These are phyloP conservation scores for Corchorus capsularis DNA, from an alignment of 345 rosid genomes.

Conservation along the genomic window DNA sequence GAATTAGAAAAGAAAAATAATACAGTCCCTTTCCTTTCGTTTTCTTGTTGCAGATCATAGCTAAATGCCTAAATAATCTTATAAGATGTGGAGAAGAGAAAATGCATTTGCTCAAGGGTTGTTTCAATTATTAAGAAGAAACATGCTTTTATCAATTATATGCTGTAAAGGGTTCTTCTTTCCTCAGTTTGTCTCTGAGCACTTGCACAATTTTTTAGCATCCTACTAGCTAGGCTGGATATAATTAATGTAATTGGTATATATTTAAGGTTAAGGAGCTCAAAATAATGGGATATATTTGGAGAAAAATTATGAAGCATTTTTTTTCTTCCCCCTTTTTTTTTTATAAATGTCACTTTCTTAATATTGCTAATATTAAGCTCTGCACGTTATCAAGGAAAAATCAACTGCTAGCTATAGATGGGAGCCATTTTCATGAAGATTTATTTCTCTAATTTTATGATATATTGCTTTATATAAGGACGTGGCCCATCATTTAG, in stretches of 20 bases:
- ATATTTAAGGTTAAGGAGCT: neutral
- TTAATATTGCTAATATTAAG: neutral
- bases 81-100: neutral
- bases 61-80: too few relatives aligned
- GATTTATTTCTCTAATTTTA: neutral
- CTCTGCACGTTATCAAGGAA: neutral
- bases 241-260: neutral
- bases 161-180: neutral
- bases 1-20: neutral
- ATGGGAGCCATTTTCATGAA: neutral
- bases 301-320: neutral
- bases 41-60: neutral
- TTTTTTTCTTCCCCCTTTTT: neutral
- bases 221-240: neutral
- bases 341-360: neutral
- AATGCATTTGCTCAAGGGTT: neutral
- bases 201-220: neutral
- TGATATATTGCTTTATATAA: too few relatives aligned
- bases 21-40: too few relatives aligned
- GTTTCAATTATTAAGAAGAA: neutral
- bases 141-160: neutral
- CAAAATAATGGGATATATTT: neutral
- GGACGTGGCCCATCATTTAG: too few relatives aligned
- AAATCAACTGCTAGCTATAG: neutral
- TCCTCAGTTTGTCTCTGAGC: neutral